phyloP scores from a whole-genome alignment of 179 eudicot species.

The Heliamphora pulchella region DNA sequence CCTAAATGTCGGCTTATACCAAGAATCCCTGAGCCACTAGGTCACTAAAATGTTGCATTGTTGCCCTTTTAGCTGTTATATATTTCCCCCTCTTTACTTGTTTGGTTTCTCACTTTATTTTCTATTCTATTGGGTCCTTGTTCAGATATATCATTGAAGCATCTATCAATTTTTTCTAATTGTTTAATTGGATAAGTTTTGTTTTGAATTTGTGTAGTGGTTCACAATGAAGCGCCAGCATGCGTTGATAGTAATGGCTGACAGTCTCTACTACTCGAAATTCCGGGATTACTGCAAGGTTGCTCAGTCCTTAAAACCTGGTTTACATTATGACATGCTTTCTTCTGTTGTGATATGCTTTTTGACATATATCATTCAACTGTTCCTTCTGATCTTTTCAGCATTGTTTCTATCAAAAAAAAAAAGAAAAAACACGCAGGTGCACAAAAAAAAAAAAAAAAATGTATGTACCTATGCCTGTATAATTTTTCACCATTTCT shows the following conservation, averaged over 20 bases:
- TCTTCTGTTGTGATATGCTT: background rate
- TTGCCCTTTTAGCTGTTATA: background rate
- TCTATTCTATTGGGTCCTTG: no score
- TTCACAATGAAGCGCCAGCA: constrained; percentile 97
- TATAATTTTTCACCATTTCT: background rate
- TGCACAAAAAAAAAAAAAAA: no score
- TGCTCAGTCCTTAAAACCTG: constrained; percentile 16
- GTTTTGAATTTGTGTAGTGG: constrained; percentile 54
- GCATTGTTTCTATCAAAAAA: background rate
- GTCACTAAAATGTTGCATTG: no score
- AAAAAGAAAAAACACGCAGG: no score
- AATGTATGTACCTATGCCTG: background rate
- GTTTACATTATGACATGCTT: background rate
- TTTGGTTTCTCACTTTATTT: background rate
- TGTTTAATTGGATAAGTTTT: background rate
- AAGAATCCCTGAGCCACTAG: background rate
- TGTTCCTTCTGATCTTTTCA: background rate
- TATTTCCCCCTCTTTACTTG: background rate
- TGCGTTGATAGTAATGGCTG: constrained; percentile 69
- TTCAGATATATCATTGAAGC: background rate
- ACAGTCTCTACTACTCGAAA: constrained; percentile 76
- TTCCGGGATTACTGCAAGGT: constrained; percentile 82
- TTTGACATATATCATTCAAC: background rate
- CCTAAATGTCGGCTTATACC: background rate
- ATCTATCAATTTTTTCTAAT: background rate